Base-by-base conservation (phyloP, 345 rosid species). In the Salix viminalis region DNA sequence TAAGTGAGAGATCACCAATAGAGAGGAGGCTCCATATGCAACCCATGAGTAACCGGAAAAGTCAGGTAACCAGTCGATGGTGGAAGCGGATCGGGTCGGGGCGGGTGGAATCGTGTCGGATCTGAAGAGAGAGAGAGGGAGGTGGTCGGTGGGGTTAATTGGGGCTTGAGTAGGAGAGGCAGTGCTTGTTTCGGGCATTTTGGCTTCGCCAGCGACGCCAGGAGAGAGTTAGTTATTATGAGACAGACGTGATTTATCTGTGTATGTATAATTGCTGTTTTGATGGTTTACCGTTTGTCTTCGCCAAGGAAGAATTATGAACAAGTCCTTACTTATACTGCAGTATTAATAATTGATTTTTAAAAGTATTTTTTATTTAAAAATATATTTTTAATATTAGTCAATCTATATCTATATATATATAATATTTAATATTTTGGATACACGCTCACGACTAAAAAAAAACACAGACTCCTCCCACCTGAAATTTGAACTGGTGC, bases 11-110 rank as follows among this genome's bases (percentile, higher is more conserved):
- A 94, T 86, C 70, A 92, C 92, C 24, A 92, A 85, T 72, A 94
- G 92, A 70, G 97, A 88, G 75, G 97, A 94, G 16, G 97, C 97
- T 24, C 97, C 97, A 79, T 92, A 94, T 15, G 97, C 97, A 54
- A 90, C 88, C 97, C 98, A 94, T 86, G 98, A 87, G 93, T 89
- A 84, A 80, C 97, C 95, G 32, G 87, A 83, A 72, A 89, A 90
- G 74, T 91, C 97, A 11, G 97, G 93, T 50, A 94, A 79, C 97
- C 96, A 92, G 79, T 94, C 98, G 79, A 91, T 79, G 81, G 94
- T 79, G 65, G 90, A 89, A 14, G 79, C 56, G 34, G 91, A 90
- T 77, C 85, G 88, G 60, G 84, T 87, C 34, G 97, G 95, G 50
- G 95, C 91, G 6, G 95, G 86, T 2, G 97, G 94, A 41, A 92